Evolutionary conservation across 305 asterid species (phyloP).

Genomic region (Andrographis paniculata): DNA sequence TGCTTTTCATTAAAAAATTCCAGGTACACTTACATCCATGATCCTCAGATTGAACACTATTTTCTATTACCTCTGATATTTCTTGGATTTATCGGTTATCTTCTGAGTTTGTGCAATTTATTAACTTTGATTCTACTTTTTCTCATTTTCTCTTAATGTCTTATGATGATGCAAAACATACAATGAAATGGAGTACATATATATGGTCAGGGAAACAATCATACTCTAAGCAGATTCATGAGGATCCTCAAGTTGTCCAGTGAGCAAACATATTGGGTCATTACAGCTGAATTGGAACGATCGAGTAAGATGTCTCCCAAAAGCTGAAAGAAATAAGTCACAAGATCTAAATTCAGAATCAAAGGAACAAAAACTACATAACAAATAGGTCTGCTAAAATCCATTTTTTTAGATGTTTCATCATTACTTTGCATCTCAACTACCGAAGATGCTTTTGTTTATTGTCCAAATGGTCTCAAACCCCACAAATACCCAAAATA

Average conservation of each 20-base stretch:
- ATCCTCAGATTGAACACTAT: no score
- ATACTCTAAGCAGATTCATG: conserved; percentile 94
- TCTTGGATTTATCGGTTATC: no score
- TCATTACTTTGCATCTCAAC: background rate
- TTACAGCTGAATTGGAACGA: conserved; percentile 65
- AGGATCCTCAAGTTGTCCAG: conserved; percentile 59
- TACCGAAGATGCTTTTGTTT: no score
- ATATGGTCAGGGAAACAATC: background rate
- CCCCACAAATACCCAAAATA: no score
- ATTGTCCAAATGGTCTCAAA: no score
- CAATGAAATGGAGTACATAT: background rate
- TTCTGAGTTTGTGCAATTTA: background rate
- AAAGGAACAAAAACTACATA: background rate
- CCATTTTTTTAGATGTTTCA: background rate
- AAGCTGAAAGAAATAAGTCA: conserved; percentile 36
- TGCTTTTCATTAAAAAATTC: no score
- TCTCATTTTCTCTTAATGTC: no score
- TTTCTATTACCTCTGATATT: background rate
- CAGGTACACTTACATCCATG: no score
- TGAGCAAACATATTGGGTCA: conserved; percentile 79
- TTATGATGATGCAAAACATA: background rate
- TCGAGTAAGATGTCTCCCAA: conserved; percentile 88
- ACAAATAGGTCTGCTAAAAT: background rate
- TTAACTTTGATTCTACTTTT: background rate
- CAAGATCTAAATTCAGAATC: background rate